Evolutionary conservation across 208 protist genomes (phyloP), one percentile per base, ranked within the genome.

Genomic region (Leishmania amazonensis): DNA sequence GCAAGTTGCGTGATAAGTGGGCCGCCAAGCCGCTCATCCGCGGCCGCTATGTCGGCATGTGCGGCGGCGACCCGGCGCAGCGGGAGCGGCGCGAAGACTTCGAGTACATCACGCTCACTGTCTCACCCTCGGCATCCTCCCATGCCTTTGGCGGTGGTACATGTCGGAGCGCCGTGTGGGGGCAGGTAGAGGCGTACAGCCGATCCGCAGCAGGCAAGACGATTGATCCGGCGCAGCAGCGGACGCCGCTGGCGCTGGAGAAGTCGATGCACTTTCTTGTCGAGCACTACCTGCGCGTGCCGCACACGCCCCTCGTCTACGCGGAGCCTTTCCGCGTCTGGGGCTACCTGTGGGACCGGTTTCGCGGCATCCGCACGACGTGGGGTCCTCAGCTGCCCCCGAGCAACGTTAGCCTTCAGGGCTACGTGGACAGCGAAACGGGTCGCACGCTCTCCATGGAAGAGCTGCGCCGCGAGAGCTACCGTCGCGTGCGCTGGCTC

Each of bases 211-310:
- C 94, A 0, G 94, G 94, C 3, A 90, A 90, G 54, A 87, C 89
- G 28, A 88, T 94, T 35, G 89, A 92, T 72, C 83, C 85, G 24
- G 73, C 49, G 28, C 71, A 80, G 35, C 84, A 92, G n/a, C 94
- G 94, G 78, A 90, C 88, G 21, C 89, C 92, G 8, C 76, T 87
- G 11, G 92, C 94, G 54, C 87, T 97, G 60, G 91, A 95, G 81
- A 97, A 97, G 83, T 79, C 85, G 57, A 95, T 97, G 92, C 94
- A 97, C 86, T 95, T 97, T 75, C 87, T 97, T 31, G 94, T 95
- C 0, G 86, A 97, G 75, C 87, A 94, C 86, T 97, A 93, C 81
- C 83, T 97, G 53, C 94, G 94, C 35, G 77, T 79, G 17, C 92
- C 94, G 21, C 91, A 94, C 89, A 91, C 90, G 7, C 72, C 89